phyloP scores from a whole-genome alignment of 257 asterid genomes.

The Marsdenia floribunda region DNA sequence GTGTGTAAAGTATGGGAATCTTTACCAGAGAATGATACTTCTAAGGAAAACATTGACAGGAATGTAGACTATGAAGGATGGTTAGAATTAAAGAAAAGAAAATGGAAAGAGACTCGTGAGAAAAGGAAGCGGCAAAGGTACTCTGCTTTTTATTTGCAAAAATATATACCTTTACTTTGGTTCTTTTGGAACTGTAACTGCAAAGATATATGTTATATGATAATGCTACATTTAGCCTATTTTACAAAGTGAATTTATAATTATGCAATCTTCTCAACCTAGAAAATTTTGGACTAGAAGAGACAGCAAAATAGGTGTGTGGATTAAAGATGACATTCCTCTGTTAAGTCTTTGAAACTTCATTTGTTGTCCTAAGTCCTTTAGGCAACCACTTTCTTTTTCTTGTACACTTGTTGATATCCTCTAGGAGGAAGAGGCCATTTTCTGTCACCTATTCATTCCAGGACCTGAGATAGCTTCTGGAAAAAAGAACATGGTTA shows the following conservation, averaged over 20 bases:
- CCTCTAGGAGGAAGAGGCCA: not conserved
- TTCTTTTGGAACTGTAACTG: not conserved
- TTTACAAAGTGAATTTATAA: not conserved
- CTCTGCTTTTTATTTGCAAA: slow-evolving; percentile 7
- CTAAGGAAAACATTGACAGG: slow-evolving; percentile 55
- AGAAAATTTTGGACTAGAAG: not conserved
- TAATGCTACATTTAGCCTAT: not conserved
- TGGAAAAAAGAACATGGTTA: not conserved
- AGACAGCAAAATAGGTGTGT: not conserved
- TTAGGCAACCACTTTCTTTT: not conserved
- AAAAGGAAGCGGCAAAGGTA: slow-evolving; percentile 91
- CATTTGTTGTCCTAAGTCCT: not conserved
- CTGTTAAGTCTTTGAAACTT: not conserved
- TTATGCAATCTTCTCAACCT: not conserved
- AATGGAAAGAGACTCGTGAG: slow-evolving; percentile 81
- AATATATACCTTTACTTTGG: slow-evolving; percentile 1
- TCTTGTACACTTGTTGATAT: not conserved
- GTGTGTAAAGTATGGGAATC: slow-evolving; percentile 22
- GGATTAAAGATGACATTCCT: not conserved
- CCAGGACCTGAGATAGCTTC: not conserved
- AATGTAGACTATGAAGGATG: slow-evolving; percentile 82
- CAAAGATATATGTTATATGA: not conserved
- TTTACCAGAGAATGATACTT: slow-evolving; percentile 32
- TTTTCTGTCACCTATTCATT: not conserved
- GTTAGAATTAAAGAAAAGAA: slow-evolving; percentile 88